Evolutionary conservation across 2,329 filamentous ascomycete species (phyloP).

Genomic region (Calonectria multiphialidica): DNA sequence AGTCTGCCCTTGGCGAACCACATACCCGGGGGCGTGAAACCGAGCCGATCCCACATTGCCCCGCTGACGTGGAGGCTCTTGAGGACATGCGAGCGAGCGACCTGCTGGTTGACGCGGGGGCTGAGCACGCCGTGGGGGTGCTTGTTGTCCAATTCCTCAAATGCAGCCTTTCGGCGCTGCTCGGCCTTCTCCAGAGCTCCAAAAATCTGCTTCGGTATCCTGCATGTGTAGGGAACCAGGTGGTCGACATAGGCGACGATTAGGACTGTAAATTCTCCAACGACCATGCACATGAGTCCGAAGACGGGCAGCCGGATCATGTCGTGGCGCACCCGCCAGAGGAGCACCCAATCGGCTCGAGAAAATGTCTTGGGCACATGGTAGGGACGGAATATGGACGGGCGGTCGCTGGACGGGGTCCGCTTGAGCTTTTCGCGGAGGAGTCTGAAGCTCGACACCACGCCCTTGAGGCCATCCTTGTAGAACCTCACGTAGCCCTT

Average conservation of each 20-base stretch:
- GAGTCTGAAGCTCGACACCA: conserved; percentile 74
- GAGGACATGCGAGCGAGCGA: conserved; percentile 54
- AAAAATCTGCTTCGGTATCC: conserved; percentile 81
- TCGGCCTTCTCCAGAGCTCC: conserved; percentile 68
- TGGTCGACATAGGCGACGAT: conserved; percentile 78
- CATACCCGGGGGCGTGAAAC: conserved; percentile 61
- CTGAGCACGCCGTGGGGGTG: conserved; percentile 52
- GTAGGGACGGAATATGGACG: conserved; percentile 51
- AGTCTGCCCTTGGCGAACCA: conserved; percentile 65
- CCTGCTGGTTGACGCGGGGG: conserved; percentile 43
- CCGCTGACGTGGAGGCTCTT: conserved; percentile 60
- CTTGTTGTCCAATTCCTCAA: conserved; percentile 54
- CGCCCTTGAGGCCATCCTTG: conserved; percentile 83
- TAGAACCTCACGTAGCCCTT: conserved; percentile 88
- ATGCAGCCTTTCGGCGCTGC: conserved; percentile 61
- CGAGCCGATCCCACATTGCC: conserved; percentile 62
- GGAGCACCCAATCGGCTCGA: conserved; percentile 78
- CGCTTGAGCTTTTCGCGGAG: conserved; percentile 57
- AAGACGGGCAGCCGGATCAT: conserved; percentile 84
- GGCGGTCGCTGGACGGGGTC: conserved; percentile 67
- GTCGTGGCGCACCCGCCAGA: conserved; percentile 77
- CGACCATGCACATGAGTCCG: conserved; percentile 78
- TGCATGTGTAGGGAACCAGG: conserved; percentile 84
- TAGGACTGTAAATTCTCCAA: conserved; percentile 89
- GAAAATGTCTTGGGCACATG: conserved; percentile 56